phyloP scores from a whole-genome alignment of 2,329 filamentous ascomycete genomes.

The Orbilia ellipsospora region DNA sequence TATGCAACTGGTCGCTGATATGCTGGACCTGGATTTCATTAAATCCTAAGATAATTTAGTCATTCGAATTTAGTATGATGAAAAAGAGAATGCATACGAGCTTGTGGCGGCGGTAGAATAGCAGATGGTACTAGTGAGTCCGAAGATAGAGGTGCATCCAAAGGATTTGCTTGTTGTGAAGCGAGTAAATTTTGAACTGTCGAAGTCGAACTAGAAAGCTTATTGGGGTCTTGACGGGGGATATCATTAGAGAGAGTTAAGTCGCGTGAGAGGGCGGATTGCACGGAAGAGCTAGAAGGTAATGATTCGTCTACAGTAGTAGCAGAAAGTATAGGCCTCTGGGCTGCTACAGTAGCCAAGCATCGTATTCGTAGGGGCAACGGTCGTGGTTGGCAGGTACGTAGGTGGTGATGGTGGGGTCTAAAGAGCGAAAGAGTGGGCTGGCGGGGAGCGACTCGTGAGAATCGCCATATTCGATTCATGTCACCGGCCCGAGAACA shows the following conservation, averaged over 20 bases:
- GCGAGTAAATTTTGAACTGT: neutral
- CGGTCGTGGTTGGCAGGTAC: conserved; percentile 13
- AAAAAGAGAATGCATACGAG: neutral
- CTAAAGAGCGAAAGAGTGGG: conserved; percentile 40
- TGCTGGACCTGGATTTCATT: conserved; percentile 97
- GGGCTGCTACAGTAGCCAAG: conserved; percentile 15
- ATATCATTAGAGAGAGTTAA: no score
- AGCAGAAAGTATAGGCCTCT: neutral
- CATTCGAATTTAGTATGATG: neutral
- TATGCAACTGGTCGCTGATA: conserved; percentile 82
- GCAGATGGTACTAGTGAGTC: neutral
- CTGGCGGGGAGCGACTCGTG: conserved; percentile 53
- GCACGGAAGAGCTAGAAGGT: neutral
- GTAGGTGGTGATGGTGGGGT: conserved; percentile 9
- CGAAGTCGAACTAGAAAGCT: neutral
- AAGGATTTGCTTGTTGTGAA: neutral
- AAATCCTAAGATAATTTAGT: conserved; percentile 70
- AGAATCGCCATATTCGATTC: conserved; percentile 47
- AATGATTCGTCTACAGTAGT: neutral
- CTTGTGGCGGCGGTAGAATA: conserved; percentile 2
- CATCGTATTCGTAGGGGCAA: conserved; percentile 29
- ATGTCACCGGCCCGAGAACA: conserved; percentile 41
- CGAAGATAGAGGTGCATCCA: neutral
- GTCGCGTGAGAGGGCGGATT: neutral
- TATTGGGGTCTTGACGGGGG: neutral